Evolutionary conservation across 805 yeast genomes (phyloP), one percentile per base, ranked within the genome.

Genomic region (Saturnispora zaruensis): DNA sequence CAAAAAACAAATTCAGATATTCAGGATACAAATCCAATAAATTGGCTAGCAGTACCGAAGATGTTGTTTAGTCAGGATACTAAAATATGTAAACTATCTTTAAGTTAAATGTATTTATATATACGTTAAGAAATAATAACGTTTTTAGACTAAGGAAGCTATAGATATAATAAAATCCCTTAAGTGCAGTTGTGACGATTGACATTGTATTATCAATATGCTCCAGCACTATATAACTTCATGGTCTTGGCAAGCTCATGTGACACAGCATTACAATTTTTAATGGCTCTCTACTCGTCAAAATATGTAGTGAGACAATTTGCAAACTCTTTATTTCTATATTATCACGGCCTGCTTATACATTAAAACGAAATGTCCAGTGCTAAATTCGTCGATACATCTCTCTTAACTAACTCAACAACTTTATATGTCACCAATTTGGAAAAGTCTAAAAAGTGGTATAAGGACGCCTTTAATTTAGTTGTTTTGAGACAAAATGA

Each of bases 371-470:
- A 38, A 38, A 38, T 38, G 42, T 38, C 42, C 5, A 7, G 24
- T 23, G 5, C 45, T 11, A 26, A 32, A 20, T 28, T 36, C n/a
- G 28, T 66, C 41, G 73, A 73, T 53, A 49, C 56, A 2, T 65
- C 75, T 2, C 71, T 75, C 55, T 46, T 63, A 13, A 70, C 75
- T 55, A 87, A 86, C 70, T 88, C 82, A 63, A 81, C 89, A 6
- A 79, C 89, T 69, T 67, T 91, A 49, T 81, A 96, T 55, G 79
- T 91, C 58, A 82, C 87, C 60, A 88, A 91, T 62, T 91, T 96
- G 32, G 73, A 78, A 60, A 75, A 70, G 18, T 79, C 95, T 14
- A 68, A 87, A 40, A 76, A 77, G 5, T 91, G 87, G 71, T 91
- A 93, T 68, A 72, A 74, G 54, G 74, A 80, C 51, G 73, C 81